These are phyloP conservation scores for Aspergillus amoenus DNA, from an alignment of 2,329 filamentous ascomycete species.

Conservation along the genomic window DNA sequence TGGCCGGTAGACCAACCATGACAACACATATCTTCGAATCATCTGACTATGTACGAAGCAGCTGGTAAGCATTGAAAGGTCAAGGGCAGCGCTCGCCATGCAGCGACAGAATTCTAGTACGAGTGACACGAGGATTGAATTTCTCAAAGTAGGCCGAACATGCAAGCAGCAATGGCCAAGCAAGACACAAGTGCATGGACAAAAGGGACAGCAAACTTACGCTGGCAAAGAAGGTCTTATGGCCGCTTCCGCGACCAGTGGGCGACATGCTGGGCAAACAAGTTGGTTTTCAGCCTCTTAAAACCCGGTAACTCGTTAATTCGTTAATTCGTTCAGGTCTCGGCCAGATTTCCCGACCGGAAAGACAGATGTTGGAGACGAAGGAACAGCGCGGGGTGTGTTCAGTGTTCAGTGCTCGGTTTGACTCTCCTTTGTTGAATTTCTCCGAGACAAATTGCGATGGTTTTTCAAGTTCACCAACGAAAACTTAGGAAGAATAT, in stretches of 20 bases:
- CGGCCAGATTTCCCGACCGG: slow-evolving; percentile 20
- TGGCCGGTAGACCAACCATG: slow-evolving; percentile 94
- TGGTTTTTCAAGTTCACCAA: not conserved
- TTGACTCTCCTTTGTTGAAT: not conserved
- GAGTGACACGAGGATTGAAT: not conserved
- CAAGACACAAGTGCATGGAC: not conserved
- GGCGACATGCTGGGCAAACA: slow-evolving; percentile 28
- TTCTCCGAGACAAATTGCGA: not conserved
- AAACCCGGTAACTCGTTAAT: not conserved
- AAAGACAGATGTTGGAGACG: slow-evolving; percentile 1
- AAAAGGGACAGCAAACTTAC: slow-evolving; percentile 25
- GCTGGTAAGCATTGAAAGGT: slow-evolving; percentile 9
- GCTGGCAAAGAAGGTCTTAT: slow-evolving; percentile 37
- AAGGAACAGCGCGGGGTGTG: not conserved
- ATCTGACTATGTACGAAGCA: slow-evolving; percentile 80
- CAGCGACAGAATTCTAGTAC: not conserved
- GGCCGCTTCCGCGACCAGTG: slow-evolving; percentile 30
- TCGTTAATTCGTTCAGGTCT: slow-evolving; percentile 8
- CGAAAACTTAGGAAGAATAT: slow-evolving; percentile 4
- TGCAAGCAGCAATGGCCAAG: not conserved
- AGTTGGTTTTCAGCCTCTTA: not conserved
- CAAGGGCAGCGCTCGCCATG: not conserved
- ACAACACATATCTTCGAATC: slow-evolving; percentile 97
- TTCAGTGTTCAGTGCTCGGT: not conserved
- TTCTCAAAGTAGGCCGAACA: not conserved